Evolutionary conservation across 306 rosid genomes (phyloP).

Genomic region (Medicago ruthenica): DNA sequence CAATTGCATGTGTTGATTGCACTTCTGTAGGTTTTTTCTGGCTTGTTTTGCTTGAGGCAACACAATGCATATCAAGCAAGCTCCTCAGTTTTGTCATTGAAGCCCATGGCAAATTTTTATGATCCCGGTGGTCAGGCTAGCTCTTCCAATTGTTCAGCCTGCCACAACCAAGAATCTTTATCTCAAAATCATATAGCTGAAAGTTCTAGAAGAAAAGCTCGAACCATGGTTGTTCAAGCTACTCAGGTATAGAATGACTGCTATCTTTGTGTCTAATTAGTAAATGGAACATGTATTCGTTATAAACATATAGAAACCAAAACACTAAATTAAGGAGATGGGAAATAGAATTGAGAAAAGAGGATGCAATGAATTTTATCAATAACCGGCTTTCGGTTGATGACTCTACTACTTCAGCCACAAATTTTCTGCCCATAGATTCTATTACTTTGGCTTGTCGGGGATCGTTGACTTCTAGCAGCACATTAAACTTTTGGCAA

Average conservation of each 20-base stretch:
- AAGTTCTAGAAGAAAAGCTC: conserved; percentile 72
- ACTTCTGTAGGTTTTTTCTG: no score
- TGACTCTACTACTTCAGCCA: conserved; percentile 57
- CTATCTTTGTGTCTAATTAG: conserved; percentile 28
- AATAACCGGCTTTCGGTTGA: conserved; percentile 65
- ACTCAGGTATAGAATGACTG: conserved; percentile 63
- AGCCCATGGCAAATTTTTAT: no score
- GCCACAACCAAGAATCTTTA: no score
- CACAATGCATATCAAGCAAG: no score
- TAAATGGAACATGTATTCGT: conserved; percentile 24
- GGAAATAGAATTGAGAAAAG: conserved; percentile 61
- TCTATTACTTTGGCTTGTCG: conserved; percentile 54
- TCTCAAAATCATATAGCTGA: no score
- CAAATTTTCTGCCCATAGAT: conserved; percentile 54
- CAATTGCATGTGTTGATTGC: no score
- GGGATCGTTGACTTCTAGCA: conserved; percentile 56
- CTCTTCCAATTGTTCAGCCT: no score
- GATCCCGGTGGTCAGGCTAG: no score
- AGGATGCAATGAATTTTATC: conserved; percentile 79
- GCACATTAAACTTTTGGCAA: conserved; percentile 51
- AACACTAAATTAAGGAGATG: conserved; percentile 50
- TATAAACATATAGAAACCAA: conserved; percentile 19
- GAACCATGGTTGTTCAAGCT: conserved; percentile 73
- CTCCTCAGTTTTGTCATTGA: no score
- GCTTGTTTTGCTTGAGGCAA: no score